Conservation (phyloP, 2,329 filamentous ascomycete genomes). For the Fusarium buxicola region DNA sequence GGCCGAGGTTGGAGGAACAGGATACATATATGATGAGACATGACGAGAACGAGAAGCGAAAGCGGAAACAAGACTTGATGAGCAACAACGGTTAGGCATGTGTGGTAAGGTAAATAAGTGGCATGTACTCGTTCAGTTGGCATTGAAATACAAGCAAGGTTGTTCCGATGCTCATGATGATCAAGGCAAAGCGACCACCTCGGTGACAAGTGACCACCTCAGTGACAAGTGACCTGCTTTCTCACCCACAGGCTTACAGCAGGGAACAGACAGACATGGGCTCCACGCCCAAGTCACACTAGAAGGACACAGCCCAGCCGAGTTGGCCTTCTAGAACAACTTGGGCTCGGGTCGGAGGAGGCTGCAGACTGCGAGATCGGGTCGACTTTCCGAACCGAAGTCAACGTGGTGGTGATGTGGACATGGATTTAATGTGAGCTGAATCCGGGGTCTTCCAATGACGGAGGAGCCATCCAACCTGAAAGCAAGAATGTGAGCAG, state of each 20-base stretch:
- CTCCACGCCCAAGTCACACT: too few relatives aligned
- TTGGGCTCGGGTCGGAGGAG: constrained; percentile 1
- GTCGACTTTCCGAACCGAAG: constrained; percentile 5
- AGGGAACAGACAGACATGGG: neutral
- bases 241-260: too few relatives aligned
- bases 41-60: constrained; percentile 20
- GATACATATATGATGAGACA: constrained; percentile 36
- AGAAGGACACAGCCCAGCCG: too few relatives aligned
- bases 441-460: too few relatives aligned
- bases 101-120: too few relatives aligned
- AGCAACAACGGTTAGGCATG: too few relatives aligned
- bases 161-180: too few relatives aligned
- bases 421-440: too few relatives aligned
- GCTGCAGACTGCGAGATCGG: constrained; percentile 1
- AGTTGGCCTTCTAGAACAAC: constrained; percentile 2
- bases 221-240: too few relatives aligned
- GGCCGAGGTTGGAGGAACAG: constrained; percentile 11
- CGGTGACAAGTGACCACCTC: neutral
- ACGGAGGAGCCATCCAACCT: neutral
- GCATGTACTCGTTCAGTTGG: too few relatives aligned
- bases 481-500: neutral
- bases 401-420: neutral
- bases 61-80: constrained; percentile 12
- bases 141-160: constrained; percentile 2
- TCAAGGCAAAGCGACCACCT: too few relatives aligned